Base-by-base conservation (phyloP, 2,329 filamentous ascomycete species). In the Beauveria australis region DNA sequence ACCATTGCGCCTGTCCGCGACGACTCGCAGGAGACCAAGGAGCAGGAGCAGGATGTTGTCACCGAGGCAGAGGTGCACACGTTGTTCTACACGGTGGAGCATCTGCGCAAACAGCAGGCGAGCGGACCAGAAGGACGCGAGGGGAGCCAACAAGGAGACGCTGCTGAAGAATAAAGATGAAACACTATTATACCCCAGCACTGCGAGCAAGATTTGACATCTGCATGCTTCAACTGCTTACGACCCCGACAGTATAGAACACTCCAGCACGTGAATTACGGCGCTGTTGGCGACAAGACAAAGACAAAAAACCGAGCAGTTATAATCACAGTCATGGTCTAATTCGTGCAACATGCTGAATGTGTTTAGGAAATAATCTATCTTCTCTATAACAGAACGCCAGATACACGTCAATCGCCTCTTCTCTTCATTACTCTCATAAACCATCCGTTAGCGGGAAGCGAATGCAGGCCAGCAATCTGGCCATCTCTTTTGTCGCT, bases 1-100 rank as follows among this genome's bases (percentile, higher is more conserved):
- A 65, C 67, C 8, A 67, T 70, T 26, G 61, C 64, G 14, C 63
- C 66, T 0, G 64, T 73, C 9, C 56, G 65, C 12, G 70, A 71
- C 26, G 61, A 63, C 2, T 62, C 63, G 1, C 59, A 72, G 1
- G 70, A 71, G 19, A 67, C 53, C 1, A 63, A 62, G 2, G 75
- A 74, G 59, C 60, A 69, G 3, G 74, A 75, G 59, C 60, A 69
- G 3, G 74, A 77, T 24, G 64, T 78, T 1, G 22, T 22, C 22
- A 66, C 71, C 1, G 64, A 68, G 1, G 68, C 72, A 0, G 76
- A 80, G 53, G 68, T 79, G 19, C 71, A 73, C 5, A 70, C 71
- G 56, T 67, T 81, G 8, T 63, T 82, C 37, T 81, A 81, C 61
- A 76, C 71, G 18, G 74, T 74, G 1, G 79, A 80, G 65, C 75